phyloP scores from a whole-genome alignment of 1,284 basidiomycete species.

The Psilocybe mexicana region DNA sequence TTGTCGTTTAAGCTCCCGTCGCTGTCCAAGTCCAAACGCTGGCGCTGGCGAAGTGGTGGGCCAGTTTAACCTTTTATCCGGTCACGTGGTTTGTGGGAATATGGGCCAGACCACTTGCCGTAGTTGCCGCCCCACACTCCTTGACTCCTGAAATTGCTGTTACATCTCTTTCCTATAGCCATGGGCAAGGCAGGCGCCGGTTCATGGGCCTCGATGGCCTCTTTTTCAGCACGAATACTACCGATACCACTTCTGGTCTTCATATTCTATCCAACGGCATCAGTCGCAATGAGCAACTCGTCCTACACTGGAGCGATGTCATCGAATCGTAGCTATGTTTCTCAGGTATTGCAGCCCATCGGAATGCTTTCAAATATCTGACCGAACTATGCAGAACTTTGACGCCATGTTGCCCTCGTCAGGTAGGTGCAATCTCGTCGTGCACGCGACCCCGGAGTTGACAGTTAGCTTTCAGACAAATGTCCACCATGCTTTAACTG shows the following conservation, averaged over 20 bases:
- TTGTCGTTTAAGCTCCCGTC: too few species aligned
- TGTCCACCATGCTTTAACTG: conserved; percentile 88
- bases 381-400: conserved; percentile 14
- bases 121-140: too few species aligned
- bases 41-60: not conserved
- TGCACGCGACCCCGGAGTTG: not conserved
- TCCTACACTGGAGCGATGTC: conserved; percentile 14
- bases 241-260: conserved; percentile 19
- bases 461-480: conserved; percentile 28
- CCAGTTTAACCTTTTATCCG: too few species aligned
- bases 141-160: not conserved
- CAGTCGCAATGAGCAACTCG: conserved; percentile 18
- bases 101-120: too few species aligned
- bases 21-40: too few species aligned
- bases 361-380: not conserved
- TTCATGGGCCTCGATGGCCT: not conserved
- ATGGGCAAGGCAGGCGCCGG: conserved; percentile 11
- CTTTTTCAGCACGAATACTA: conserved; percentile 10
- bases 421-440: not conserved
- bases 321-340: conserved; percentile 16
- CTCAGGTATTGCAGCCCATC: conserved; percentile 7
- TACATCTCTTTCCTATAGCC: conserved; percentile 1
- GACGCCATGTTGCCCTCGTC: conserved; percentile 15
- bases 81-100: not conserved
- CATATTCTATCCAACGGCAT: conserved; percentile 10